phyloP scores from a whole-genome alignment of 441 rosid genomes.

The Gossypium laxum region DNA sequence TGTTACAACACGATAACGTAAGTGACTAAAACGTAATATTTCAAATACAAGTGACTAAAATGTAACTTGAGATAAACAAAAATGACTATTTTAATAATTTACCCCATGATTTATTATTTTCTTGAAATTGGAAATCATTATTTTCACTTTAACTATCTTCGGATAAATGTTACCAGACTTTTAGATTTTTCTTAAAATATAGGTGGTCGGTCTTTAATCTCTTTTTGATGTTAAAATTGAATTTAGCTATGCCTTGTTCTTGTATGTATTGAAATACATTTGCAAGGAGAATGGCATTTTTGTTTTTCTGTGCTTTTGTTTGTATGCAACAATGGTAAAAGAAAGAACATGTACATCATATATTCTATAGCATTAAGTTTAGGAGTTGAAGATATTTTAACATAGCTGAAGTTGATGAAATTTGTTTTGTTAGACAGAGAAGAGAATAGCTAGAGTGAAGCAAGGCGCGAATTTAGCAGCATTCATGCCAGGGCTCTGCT shows the following conservation, averaged over 20 bases:
- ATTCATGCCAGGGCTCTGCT: not conserved
- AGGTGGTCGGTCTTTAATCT: not conserved
- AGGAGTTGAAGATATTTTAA: too few species aligned
- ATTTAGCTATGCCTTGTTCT: not conserved
- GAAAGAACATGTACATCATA: not conserved
- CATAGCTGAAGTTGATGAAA: not conserved
- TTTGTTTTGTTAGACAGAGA: constrained; percentile 11
- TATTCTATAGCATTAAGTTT: not conserved
- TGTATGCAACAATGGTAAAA: not conserved
- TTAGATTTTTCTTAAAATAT: not conserved
- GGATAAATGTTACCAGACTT: not conserved
- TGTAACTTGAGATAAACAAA: too few species aligned
- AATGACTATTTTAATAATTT: too few species aligned
- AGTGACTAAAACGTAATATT: too few species aligned
- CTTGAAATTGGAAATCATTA: too few species aligned
- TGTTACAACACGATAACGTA: too few species aligned
- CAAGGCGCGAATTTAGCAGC: not conserved
- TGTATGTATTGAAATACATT: not conserved
- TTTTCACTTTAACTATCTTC: not conserved
- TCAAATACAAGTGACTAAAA: too few species aligned
- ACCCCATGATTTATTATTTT: too few species aligned
- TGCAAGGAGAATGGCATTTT: not conserved
- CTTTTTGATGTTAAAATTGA: not conserved
- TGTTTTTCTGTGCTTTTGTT: not conserved
- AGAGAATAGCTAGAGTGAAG: not conserved